Evolutionary conservation across 148 eudicot genomes (phyloP), one percentile per base, ranked within the genome.

Genomic region (Vaccinium myrtillus): DNA sequence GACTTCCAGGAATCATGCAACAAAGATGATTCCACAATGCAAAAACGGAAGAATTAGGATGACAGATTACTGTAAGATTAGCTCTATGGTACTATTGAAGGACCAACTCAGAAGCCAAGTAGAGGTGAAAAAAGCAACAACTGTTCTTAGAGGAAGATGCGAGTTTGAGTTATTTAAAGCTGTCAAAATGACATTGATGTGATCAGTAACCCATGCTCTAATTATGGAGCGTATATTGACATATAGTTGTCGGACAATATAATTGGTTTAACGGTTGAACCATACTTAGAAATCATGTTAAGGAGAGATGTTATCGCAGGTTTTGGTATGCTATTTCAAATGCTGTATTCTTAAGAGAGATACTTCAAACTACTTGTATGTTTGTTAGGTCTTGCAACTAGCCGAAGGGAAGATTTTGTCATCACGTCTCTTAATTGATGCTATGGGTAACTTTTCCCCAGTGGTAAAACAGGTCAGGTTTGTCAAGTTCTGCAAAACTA

Each of bases 381-480:
- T 81, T 74, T 43, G 11, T 12, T 90, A 95, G 99, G 95, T 91
- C 83, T 79, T 97, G 93, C 88, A 95, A 89, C 88, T 95, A 78
- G 90, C 89, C 1, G 93, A 90, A 70, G 98, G 91, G 80, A 92
- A 91, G 87, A 85, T 91, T 70, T 81, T 97, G 50, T 93, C 93
- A 51, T 89, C 98, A 79, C 90, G 88, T 55, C 94, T 97, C 49
- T 54, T 97, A 79, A 87, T 97, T 87, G 99, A 97, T 87, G 98
- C 99, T 67, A 97, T 97, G 99, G 99, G 99, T 39, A 95, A 97
- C 65, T 97, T 97, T 86, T 97, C 99, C 82, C 99, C 99, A 56
- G 87, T 97, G 71, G 98, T 95, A 39, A 97, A 91, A 88, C 99
- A 97, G 97, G 99, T 97, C 19, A 82, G 87, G 84, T 70, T 77